Percentiles rank a stretch among this genome's conserved stretches.
These are phyloP conservation scores for Solanum infundibuliforme DNA, from an alignment of 257 asterid genomes.

Conservation along the genomic window DNA sequence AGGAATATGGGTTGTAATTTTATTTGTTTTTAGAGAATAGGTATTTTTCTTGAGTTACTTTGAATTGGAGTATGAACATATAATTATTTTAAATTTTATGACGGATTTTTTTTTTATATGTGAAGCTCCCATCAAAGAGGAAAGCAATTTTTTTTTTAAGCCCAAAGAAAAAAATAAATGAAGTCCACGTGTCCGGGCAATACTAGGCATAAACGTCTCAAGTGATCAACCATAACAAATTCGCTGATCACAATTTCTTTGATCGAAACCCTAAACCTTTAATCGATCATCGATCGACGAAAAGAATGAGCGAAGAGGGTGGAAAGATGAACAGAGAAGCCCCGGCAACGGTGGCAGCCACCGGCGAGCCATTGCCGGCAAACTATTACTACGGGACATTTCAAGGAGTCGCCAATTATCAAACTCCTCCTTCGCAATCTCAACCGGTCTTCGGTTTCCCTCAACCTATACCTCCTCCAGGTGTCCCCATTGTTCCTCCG, in stretches of 20 bases:
- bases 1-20: too few species aligned
- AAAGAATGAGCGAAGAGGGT: constrained; percentile 30
- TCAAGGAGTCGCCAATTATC: constrained; percentile 82
- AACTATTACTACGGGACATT: constrained; percentile 68
- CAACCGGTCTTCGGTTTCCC: constrained; percentile 70
- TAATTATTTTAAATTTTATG: too few species aligned
- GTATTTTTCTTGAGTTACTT: too few species aligned
- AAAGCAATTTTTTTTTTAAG: too few species aligned
- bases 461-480: constrained; percentile 60
- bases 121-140: fast-evolving
- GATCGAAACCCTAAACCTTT: not conserved
- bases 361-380: constrained; percentile 26
- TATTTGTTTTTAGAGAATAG: too few species aligned
- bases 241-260: not conserved
- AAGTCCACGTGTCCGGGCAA: not conserved
- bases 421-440: constrained; percentile 29
- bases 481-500: constrained; percentile 22
- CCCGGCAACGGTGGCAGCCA: constrained; percentile 4
- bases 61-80: too few species aligned
- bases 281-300: not conserved
- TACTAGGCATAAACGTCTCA: not conserved
- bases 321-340: constrained; percentile 26
- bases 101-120: too few species aligned
- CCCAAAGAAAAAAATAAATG: not conserved
- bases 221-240: not conserved